Evolutionary conservation across 441 rosid genomes (phyloP), one percentile per base, ranked within the genome.

Genomic region (Erodium moschatum): DNA sequence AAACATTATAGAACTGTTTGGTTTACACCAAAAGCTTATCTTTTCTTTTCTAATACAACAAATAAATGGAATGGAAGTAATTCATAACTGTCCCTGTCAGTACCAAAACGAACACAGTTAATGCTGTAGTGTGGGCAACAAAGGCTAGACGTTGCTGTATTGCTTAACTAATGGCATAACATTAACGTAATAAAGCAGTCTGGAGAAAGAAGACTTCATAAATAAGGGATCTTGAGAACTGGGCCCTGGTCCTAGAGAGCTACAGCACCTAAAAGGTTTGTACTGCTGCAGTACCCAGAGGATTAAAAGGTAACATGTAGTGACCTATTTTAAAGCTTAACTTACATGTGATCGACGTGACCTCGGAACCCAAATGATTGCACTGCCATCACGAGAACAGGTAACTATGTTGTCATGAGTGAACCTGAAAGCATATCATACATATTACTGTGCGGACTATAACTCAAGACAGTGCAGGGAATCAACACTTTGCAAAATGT

Each of bases 371-470:
- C 98, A 96, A 68, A 96, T 92, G 71, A 92, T 96, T 83, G 99
- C 99, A 85, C 99, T 96, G 71, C 99, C 99, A 80, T 96, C 99
- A 65, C 96, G 97, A 76, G 99, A 96, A 81, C 98, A 96, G 6
- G 99, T 96, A 66, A 96, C 98, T 74, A 96, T 90, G 86, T 85
- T 89, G 79, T 92, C 98, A 71, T 88, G 96, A 67, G 85, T 87
- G 75, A 89, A 88, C 97, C 99, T 96, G 84, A 20, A 58, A 58
- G 64, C 18, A 58, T 11, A 58, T 58, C 11, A 21, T 20, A 21
- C 50, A 44, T 11, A 44, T 58, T 58, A 58, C 12, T 58, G 64
- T 8, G 64, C 13, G 13, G 12, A 2, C 27, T 9, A 58, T 9
- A 20, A 58, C 29, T 58, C 29, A 44, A 44, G 31, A 58, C 64